Percentiles rank a stretch among this genome's conserved stretches.
phyloP scores from a whole-genome alignment of 495 filamentous ascomycete genomes.

The Aspergillus sparsus region DNA sequence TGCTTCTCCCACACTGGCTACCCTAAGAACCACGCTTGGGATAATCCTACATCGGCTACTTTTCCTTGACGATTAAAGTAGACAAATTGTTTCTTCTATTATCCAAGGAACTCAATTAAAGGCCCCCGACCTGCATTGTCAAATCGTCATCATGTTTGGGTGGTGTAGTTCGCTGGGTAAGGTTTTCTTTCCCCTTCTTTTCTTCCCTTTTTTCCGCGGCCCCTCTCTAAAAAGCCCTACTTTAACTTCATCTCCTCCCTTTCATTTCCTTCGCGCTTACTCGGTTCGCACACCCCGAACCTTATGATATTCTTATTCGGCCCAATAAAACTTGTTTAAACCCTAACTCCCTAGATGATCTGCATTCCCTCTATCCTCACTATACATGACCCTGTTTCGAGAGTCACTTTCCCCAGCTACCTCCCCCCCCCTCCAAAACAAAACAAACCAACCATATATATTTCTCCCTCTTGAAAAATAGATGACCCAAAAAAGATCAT shows the following conservation, averaged over 20 bases:
- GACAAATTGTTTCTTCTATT: constrained; percentile 6
- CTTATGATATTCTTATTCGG: not conserved
- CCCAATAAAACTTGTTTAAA: not conserved
- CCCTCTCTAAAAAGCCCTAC: not conserved
- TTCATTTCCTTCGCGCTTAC: not conserved
- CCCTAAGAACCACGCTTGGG: not conserved
- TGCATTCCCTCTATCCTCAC: not conserved
- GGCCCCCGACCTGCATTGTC: not conserved
- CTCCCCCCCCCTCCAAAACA: not conserved
- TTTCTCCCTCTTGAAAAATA: too few relatives aligned
- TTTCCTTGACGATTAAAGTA: constrained; percentile 7
- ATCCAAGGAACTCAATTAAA: constrained; percentile 14
- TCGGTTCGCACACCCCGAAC: not conserved
- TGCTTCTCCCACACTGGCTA: not conserved
- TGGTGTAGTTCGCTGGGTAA: constrained; percentile 42
- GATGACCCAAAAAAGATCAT: too few relatives aligned
- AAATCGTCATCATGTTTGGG: constrained; percentile 38
- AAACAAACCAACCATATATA: too few relatives aligned
- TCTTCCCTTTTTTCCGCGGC: not conserved
- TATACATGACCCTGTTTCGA: not conserved
- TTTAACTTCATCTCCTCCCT: not conserved
- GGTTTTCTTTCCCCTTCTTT: constrained; percentile 16
- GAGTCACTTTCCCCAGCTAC: not conserved
- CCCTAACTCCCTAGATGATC: not conserved
- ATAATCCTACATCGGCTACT: not conserved